Percentiles rank a stretch among this genome's conserved stretches.
Evolutionary conservation across 2,329 filamentous ascomycete species (phyloP).

Genomic region (Aspergillus fumigatiaffinis): DNA sequence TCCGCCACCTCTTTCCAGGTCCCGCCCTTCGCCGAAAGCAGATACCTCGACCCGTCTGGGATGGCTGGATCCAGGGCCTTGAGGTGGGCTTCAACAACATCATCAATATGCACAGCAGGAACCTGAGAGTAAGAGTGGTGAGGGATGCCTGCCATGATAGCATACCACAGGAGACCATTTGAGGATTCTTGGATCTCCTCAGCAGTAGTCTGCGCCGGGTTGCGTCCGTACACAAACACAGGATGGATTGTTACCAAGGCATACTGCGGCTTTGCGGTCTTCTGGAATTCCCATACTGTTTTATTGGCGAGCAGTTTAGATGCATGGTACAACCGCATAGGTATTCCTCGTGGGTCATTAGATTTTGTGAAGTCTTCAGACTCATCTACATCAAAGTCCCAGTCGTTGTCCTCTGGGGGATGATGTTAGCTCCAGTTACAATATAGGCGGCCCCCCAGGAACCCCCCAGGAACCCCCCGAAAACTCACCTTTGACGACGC

Average conservation of each 20-base stretch:
- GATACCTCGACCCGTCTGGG: constrained; percentile 17
- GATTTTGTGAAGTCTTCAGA: constrained; percentile 11
- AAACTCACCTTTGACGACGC: constrained; percentile 15
- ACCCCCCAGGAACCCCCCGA: too few relatives aligned
- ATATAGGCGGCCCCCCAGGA: too few relatives aligned
- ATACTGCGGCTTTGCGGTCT: constrained; percentile 14
- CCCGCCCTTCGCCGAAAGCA: constrained; percentile 8
- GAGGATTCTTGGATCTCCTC: constrained; percentile 7
- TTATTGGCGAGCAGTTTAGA: constrained; percentile 24
- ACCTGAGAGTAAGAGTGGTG: neutral
- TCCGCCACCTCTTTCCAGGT: constrained; percentile 15
- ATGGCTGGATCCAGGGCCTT: constrained; percentile 16
- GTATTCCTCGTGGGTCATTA: constrained; percentile 5
- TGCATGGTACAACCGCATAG: constrained; percentile 19
- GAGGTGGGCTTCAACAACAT: constrained; percentile 26
- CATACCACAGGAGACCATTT: constrained; percentile 13
- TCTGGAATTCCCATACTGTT: constrained; percentile 18
- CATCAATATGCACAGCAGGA: constrained; percentile 19
- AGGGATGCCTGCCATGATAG: constrained; percentile 12
- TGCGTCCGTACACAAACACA: constrained; percentile 18
- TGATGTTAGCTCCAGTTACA: neutral
- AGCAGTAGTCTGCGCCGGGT: constrained; percentile 16
- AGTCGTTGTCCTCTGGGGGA: constrained; percentile 18
- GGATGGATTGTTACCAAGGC: constrained; percentile 21
- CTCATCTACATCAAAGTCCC: constrained; percentile 17